Evolutionary conservation across 495 filamentous ascomycete species (phyloP), one percentile per base, ranked within the genome.

Genomic region (Talaromyces borbonicus): DNA sequence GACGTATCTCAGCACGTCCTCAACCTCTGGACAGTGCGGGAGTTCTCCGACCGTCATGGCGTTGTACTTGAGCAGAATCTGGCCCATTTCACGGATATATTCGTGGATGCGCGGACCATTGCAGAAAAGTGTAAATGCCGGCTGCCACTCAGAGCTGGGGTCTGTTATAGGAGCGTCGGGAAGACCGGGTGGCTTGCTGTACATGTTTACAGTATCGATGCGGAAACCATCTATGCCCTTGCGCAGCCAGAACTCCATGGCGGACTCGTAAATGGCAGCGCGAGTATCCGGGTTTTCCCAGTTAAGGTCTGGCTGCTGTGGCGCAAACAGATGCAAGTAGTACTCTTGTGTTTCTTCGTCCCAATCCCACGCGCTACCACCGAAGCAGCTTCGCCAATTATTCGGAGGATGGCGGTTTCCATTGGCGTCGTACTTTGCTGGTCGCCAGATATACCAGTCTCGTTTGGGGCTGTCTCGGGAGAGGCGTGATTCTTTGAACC

Each of bases 361-460:
- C 64, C 65, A 78, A 22, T 65, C 66, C 74, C 74, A 78, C 0
- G 70, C 73, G 40, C 63, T 70, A 26, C 72, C 72, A 8, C 72
- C 74, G 24, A 80, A 75, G 19, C 71, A 65, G 47, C 62, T 59
- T 22, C 67, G 64, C 73, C 74, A 81, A 55, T 81, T 81, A 45
- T 77, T 81, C 0, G 77, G 77, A 0, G 76, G 77, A n/a, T 57
- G 54, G 4, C 71, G 67, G 2, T 63, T 66, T n/a, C 77, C 76
- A 20, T 69, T 49, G 1, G 53, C 51, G 45, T 75, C 70, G 45
- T 69, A 69, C 22, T 59, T 62, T 0, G 75, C 58, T 8, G 66
- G 63, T 44, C 68, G 66, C 77, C 77, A 80, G 53, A 79, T 74
- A 42, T 80, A 80, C 77, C 77, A 80, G 49, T 73, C 67, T 7